These are phyloP conservation scores for Teratosphaeria zuluensis DNA, from an alignment of 2,329 filamentous ascomycete species.

Conservation along the genomic window DNA sequence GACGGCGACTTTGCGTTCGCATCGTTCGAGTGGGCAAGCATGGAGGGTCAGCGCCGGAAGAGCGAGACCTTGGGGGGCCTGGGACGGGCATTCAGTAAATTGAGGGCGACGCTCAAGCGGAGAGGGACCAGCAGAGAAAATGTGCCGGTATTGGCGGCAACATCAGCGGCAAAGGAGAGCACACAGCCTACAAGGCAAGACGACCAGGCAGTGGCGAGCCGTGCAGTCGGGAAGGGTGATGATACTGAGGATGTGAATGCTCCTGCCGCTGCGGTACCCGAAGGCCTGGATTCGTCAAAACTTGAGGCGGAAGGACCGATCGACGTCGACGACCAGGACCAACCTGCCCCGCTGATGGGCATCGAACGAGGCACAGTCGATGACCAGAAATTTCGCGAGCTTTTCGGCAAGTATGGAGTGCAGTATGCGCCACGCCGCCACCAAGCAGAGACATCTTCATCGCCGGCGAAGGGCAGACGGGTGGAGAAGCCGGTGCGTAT, in stretches of 20 bases:
- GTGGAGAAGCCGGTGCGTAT: constrained; percentile 60
- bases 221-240: background rate
- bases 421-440: constrained; percentile 16
- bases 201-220: background rate
- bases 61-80: constrained; percentile 11
- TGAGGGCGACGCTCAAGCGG: constrained; percentile 15
- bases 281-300: background rate
- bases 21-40: background rate
- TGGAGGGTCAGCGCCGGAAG: background rate
- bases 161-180: background rate
- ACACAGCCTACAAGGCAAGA: background rate
- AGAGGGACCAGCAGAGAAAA: constrained; percentile 6
- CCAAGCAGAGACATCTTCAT: constrained; percentile 7
- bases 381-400: constrained; percentile 23
- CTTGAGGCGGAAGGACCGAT: constrained; percentile 8
- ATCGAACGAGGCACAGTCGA: constrained; percentile 9
- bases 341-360: constrained; percentile 12
- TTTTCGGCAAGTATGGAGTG: constrained; percentile 36
- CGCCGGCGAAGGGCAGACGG: constrained; percentile 18
- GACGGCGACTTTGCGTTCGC: background rate
- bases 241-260: background rate
- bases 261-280: background rate
- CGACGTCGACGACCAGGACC: constrained; percentile 13
- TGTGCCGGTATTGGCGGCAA: background rate
- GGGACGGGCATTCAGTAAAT: constrained; percentile 15